Conservation (phyloP, 164 flowering plant genomes). For the Buxus sempervirens region DNA sequence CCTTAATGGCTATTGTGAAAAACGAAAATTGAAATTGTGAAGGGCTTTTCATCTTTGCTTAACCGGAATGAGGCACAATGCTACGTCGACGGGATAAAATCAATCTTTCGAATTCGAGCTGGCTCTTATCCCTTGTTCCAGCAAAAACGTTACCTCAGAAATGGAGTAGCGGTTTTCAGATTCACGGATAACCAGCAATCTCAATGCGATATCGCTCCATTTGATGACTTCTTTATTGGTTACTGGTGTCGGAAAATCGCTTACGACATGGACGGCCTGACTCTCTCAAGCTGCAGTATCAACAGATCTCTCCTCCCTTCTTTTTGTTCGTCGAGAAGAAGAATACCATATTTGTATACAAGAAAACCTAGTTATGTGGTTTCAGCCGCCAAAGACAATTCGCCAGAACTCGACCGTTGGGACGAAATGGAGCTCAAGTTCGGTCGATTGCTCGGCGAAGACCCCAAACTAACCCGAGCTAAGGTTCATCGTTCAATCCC, state of each 20-base stretch:
- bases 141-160: too few species aligned
- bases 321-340: not conserved
- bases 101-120: too few species aligned
- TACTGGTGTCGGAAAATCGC: not conserved
- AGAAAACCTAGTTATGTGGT: slow-evolving; percentile 24
- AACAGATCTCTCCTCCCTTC: slow-evolving; percentile 18
- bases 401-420: slow-evolving; percentile 49
- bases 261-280: slow-evolving; percentile 38
- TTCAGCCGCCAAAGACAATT: slow-evolving; percentile 43
- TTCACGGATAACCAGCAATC: not conserved
- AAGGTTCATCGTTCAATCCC: slow-evolving; percentile 46
- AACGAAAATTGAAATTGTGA: too few species aligned
- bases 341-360: slow-evolving; percentile 6
- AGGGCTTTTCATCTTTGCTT: too few species aligned
- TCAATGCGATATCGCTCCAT: not conserved
- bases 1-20: too few species aligned
- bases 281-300: slow-evolving; percentile 19
- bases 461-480: slow-evolving; percentile 87
- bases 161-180: not conserved
- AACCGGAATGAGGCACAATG: too few species aligned
- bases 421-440: slow-evolving; percentile 93
- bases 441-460: slow-evolving; percentile 84
- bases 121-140: too few species aligned
- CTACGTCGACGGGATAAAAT: too few species aligned
- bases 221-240: slow-evolving; percentile 7